phyloP scores from a whole-genome alignment of 176 grass and related monocot species.

The Zoysia pacifica region DNA sequence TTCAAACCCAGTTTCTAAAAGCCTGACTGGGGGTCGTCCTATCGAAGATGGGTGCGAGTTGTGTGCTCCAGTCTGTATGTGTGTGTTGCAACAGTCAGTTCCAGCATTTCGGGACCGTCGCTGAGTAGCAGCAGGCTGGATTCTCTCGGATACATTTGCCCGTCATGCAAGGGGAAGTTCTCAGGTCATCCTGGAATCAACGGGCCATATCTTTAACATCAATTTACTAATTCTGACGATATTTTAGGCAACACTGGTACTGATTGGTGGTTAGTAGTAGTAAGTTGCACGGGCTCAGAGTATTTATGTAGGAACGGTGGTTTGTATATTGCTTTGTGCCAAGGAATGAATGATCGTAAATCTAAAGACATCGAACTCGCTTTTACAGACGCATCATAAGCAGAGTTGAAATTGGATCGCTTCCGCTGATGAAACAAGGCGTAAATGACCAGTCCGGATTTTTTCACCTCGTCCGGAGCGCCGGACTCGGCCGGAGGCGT shows the following conservation, averaged over 20 bases:
- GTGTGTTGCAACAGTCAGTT: slow-evolving; percentile 82
- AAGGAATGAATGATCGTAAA: not conserved
- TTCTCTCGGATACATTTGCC: slow-evolving; percentile 84
- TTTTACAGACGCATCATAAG: too few relatives aligned
- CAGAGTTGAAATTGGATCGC: too few relatives aligned
- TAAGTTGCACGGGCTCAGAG: not conserved
- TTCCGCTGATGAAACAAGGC: too few relatives aligned
- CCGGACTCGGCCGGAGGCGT: too few relatives aligned
- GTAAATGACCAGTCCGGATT: too few relatives aligned
- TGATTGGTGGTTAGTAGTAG: not conserved
- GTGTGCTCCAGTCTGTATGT: slow-evolving; percentile 55
- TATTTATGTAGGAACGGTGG: not conserved
- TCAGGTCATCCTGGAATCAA: slow-evolving; percentile 63
- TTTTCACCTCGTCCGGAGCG: too few relatives aligned
- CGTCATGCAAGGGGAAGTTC: slow-evolving; percentile 78
- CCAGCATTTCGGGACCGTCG: slow-evolving; percentile 51
- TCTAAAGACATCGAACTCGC: not conserved
- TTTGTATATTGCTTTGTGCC: not conserved
- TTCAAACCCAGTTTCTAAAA: too few relatives aligned
- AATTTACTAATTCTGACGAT: not conserved
- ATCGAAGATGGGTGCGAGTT: slow-evolving; percentile 46
- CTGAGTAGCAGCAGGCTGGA: slow-evolving; percentile 63
- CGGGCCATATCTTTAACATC: slow-evolving; percentile 44
- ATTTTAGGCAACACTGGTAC: slow-evolving; percentile 5
- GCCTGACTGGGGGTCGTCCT: slow-evolving; percentile 37